phyloP scores from a whole-genome alignment of 2,329 filamentous ascomycete species.

The Epichloe uncinata region DNA sequence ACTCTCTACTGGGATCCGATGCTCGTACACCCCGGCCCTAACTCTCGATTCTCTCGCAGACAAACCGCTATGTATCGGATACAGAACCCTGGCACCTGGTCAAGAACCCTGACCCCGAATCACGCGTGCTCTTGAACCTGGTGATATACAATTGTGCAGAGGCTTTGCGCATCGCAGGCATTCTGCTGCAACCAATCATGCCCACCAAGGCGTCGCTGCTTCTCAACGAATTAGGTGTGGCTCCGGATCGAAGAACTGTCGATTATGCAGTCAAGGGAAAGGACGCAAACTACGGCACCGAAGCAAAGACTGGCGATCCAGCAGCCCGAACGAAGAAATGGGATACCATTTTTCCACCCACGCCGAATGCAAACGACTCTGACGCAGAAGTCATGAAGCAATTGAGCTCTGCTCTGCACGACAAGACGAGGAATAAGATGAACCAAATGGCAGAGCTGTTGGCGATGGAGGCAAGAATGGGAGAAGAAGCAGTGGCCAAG shows the following conservation, averaged over 20 bases:
- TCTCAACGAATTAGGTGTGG: conserved; percentile 67
- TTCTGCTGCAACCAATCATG: conserved; percentile 85
- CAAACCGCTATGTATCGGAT: conserved; percentile 38
- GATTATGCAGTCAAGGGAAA: conserved; percentile 45
- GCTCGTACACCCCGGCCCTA: no score
- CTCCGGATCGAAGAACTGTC: conserved; percentile 45
- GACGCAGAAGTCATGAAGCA: conserved; percentile 12
- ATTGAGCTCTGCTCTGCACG: conserved; percentile 6
- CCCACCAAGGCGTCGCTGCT: conserved; percentile 60
- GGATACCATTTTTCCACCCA: conserved; percentile 39
- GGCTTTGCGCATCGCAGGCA: conserved; percentile 63
- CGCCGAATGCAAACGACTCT: conserved; percentile 13
- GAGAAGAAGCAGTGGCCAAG: conserved; percentile 12
- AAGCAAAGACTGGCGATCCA: conserved; percentile 11
- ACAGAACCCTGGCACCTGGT: conserved; percentile 54
- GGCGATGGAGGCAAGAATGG: conserved; percentile 17
- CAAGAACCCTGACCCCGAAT: conserved; percentile 21
- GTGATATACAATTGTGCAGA: conserved; percentile 63
- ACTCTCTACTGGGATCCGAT: no score
- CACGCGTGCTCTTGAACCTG: conserved; percentile 33
- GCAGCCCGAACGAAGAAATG: conserved; percentile 22
- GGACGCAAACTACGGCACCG: conserved; percentile 57
- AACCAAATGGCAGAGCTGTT: conserved; percentile 15
- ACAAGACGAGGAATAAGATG: conserved; percentile 15
- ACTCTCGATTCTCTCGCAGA: conserved; percentile 12